A percentile compares a stretch with the other conserved stretches of the same genome.
Conservation (phyloP, 1,139 yeast species). For the Candida freyschussii region DNA sequence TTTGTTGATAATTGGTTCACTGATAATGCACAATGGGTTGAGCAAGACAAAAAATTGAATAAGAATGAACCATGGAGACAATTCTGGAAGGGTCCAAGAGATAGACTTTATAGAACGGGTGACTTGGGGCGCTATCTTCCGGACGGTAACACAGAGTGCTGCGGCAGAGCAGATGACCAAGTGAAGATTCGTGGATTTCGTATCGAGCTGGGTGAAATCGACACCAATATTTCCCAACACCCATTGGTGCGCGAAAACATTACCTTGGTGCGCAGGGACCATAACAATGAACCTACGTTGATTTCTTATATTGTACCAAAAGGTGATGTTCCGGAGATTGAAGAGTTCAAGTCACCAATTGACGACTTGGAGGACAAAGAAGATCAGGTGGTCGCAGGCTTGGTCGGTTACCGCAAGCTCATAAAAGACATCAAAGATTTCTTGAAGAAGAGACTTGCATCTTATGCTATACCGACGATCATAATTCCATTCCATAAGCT, state of each 20-base stretch:
- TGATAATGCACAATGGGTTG: conserved; percentile 52
- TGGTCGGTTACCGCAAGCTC: conserved; percentile 69
- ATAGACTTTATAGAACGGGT: conserved; percentile 93
- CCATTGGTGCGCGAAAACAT: conserved; percentile 86
- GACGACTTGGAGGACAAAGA: conserved; percentile 39
- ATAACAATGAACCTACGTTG: conserved; percentile 86
- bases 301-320: conserved; percentile 92
- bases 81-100: conserved; percentile 91
- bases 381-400: conserved; percentile 75
- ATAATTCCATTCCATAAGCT: conserved; percentile 81
- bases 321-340: conserved; percentile 51
- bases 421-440: conserved; percentile 77
- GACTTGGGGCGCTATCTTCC: conserved; percentile 96
- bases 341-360: conserved; percentile 41
- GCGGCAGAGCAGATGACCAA: conserved; percentile 99
- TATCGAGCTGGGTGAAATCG: conserved; percentile 96
- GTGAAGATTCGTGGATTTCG: conserved; percentile 98
- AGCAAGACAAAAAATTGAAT: conserved; percentile 40
- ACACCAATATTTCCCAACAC: conserved; percentile 93
- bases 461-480: conserved; percentile 89
- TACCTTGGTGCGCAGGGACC: conserved; percentile 89
- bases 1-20: conserved; percentile 90
- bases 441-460: conserved; percentile 83
- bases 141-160: conserved; percentile 95
- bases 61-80: conserved; percentile 63